Evolutionary conservation across 768 basidiomycete species (phyloP), one percentile per base, ranked within the genome.

Genomic region (Phanerochaete carnosa): DNA sequence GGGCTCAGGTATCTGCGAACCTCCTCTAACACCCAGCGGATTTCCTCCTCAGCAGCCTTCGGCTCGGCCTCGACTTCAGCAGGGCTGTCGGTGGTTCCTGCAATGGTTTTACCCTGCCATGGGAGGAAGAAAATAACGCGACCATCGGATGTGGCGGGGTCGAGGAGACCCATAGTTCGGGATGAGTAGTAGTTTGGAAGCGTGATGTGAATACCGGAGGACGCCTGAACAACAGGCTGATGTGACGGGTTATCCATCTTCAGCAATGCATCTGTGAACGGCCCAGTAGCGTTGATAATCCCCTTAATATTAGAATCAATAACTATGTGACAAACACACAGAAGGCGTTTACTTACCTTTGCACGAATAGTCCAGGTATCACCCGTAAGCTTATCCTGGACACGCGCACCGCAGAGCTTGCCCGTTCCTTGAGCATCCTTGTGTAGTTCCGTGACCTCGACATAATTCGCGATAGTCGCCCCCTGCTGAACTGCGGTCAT

Each of bases 41-140:
- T 95, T 67, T 99, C 96, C 63, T 97, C 94, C 74, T 98, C 96
- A 23, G 82, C 79, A 0, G 95, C 92, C 3, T 83, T 80, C 4
- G 95, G 95, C 65, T 95, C 86, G 37, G 81, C 80, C 32, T 80
- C 79, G 56, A 96, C 90, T 1, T 75, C 70, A 2, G 90, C 86
- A 0, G 90, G 89, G 0, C 90, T 82, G 72, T 99, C 96, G 8
- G 96, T 99, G 2, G 97, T 98, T 26, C 96, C 96, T 1, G 96
- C 96, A 63, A 99, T 95, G 43, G 95, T 95, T 77, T 90, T 94
- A 9, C 96, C 96, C 75, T 98, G 89, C 96, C 97, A 99, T 0
- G 96, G 96, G 11, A 99, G 84, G 83, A 99, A 97, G 83, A 98
- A 99, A 70, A 99, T 96, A 58, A 99, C 95, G 28, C 96, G 89